phyloP scores from a whole-genome alignment of 768 basidiomycete species.

The Lactarius tabidus region DNA sequence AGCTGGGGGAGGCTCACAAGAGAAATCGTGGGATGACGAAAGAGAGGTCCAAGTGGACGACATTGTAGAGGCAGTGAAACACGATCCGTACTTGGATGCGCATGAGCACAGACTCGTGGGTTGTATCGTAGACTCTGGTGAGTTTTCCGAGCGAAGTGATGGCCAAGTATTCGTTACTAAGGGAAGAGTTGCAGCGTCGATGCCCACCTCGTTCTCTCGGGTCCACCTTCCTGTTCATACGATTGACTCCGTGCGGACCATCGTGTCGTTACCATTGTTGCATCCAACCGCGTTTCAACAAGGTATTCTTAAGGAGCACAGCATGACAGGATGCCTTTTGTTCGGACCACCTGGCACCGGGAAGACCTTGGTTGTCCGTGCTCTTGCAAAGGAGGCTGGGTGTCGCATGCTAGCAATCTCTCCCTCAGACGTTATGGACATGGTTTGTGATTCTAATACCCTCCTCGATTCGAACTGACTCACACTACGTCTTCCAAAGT shows the following conservation, averaged over 20 bases:
- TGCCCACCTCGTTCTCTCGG: conserved; percentile 81
- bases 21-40: conserved; percentile 29
- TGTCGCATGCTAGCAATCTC: conserved; percentile 89
- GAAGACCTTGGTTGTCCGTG: conserved; percentile 85
- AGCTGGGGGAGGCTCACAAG: conserved; percentile 38
- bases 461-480: conserved; percentile 5
- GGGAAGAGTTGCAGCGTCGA: conserved; percentile 44
- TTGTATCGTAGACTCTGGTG: conserved; percentile 83
- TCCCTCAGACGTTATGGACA: conserved; percentile 94
- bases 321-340: conserved; percentile 85
- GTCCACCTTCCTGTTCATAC: conserved; percentile 87
- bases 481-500: conserved; percentile 39
- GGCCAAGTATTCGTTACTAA: conserved; percentile 16
- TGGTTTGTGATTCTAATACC: conserved; percentile 48
- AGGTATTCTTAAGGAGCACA: conserved; percentile 87
- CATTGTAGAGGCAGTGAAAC: conserved; percentile 71
- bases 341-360: conserved; percentile 95
- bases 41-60: conserved; percentile 47
- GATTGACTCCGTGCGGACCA: conserved; percentile 86
- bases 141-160: conserved; percentile 5
- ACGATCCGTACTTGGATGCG: conserved; percentile 68
- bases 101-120: conserved; percentile 78
- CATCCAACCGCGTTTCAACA: conserved; percentile 83
- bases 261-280: conserved; percentile 85
- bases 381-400: conserved; percentile 89